These are phyloP conservation scores for Pseudogymnoascus sp. DNA, from an alignment of 2,329 filamentous ascomycete species.

Conservation along the genomic window DNA sequence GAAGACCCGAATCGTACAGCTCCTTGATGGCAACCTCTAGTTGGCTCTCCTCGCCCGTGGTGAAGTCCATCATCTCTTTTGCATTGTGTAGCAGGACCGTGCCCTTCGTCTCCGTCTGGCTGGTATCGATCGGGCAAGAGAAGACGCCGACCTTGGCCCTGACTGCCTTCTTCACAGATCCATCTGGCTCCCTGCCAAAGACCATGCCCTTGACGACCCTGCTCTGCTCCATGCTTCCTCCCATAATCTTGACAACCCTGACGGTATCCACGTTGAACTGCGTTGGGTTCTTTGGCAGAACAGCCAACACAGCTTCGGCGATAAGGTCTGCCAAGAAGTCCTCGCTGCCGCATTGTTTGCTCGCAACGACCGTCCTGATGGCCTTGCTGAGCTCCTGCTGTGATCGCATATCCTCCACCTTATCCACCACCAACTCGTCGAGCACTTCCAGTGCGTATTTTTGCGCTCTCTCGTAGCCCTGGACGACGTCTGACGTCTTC, in stretches of 20 bases:
- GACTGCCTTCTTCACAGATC: constrained; percentile 77
- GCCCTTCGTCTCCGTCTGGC: constrained; percentile 97
- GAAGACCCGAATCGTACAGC: constrained; percentile 83
- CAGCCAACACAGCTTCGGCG: constrained; percentile 73
- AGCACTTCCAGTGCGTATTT: constrained; percentile 76
- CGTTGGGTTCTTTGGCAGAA: constrained; percentile 87
- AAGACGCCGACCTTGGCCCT: constrained; percentile 96
- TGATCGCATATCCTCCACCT: constrained; percentile 74
- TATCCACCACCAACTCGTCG: constrained; percentile 84
- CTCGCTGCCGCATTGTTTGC: constrained; percentile 93
- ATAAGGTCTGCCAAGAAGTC: constrained; percentile 80
- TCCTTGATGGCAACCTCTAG: constrained; percentile 91
- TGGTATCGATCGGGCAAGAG: constrained; percentile 90
- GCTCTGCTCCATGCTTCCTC: constrained; percentile 88
- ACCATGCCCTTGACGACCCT: constrained; percentile 97
- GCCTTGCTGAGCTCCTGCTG: constrained; percentile 86
- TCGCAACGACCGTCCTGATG: constrained; percentile 86
- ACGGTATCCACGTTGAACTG: constrained; percentile 99
- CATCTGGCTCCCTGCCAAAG: constrained; percentile 91
- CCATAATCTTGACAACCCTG: constrained; percentile 99
- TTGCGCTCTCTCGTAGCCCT: constrained; percentile 92
- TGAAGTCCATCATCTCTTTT: constrained; percentile 98
- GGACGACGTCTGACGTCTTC: constrained; percentile 95
- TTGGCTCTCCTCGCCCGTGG: constrained; percentile 89
- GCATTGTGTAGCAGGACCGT: constrained; percentile 95